phyloP scores from a whole-genome alignment of 257 asterid species.

The Nicotiana obtusifolia region DNA sequence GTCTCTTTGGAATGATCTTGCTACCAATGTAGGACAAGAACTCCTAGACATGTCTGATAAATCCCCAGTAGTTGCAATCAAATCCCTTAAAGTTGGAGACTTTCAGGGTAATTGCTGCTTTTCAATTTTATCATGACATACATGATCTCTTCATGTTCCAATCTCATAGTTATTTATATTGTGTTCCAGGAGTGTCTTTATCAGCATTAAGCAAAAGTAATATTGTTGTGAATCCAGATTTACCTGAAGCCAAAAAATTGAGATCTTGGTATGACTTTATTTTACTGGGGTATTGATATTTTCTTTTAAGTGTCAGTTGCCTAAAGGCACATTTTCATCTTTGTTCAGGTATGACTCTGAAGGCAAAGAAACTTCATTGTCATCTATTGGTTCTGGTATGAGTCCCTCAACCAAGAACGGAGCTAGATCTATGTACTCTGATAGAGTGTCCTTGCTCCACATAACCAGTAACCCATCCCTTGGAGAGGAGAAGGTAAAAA shows the following conservation, averaged over 20 bases:
- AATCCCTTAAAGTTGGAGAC: constrained; percentile 86
- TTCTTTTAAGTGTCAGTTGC: background rate
- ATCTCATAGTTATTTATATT: background rate
- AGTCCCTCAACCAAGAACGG: constrained; percentile 44
- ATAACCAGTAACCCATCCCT: constrained; percentile 60
- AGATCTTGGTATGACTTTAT: constrained; percentile 55
- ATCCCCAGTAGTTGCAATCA: constrained; percentile 88
- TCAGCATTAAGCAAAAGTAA: constrained; percentile 76
- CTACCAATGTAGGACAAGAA: constrained; percentile 40
- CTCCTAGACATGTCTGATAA: constrained; percentile 74
- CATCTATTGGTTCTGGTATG: constrained; percentile 66
- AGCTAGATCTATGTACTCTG: constrained; percentile 51
- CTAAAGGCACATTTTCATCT: background rate
- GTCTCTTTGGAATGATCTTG: constrained; percentile 37
- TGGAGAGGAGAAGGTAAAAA: constrained; percentile 75
- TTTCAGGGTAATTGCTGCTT: constrained; percentile 53
- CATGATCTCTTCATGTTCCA: background rate
- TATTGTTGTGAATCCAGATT: constrained; percentile 64
- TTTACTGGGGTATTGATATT: background rate
- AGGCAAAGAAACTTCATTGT: constrained; percentile 75
- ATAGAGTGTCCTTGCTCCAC: constrained; percentile 66
- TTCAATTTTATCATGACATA: background rate
- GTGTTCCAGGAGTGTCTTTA: constrained; percentile 65
- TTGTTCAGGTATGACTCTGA: constrained; percentile 72
- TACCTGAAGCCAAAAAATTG: constrained; percentile 73